phyloP scores from a whole-genome alignment of 108 stramenopile species.

The Pseudonitzschia multiseries region DNA sequence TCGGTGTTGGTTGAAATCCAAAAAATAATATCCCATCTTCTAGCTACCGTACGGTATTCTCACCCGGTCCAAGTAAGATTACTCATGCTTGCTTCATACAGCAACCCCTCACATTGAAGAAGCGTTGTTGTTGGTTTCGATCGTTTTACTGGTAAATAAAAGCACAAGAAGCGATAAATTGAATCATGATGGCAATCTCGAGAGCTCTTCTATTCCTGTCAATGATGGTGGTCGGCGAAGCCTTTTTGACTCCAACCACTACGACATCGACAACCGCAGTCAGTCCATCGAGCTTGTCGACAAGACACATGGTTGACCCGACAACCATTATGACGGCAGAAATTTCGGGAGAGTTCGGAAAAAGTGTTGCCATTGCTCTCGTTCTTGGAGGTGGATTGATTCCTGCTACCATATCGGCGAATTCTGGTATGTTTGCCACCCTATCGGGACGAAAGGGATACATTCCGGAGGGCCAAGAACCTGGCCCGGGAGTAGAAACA shows the following conservation, averaged over 20 bases:
- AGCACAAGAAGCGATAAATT: too few species aligned
- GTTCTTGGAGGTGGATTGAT: conserved; percentile 44
- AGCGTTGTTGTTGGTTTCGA: too few species aligned
- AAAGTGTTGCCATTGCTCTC: conserved; percentile 28
- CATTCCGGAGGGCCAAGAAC: conserved; percentile 17
- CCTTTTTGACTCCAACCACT: conserved; percentile 4
- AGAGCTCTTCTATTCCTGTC: neutral
- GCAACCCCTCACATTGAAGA: too few species aligned
- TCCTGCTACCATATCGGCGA: conserved; percentile 37
- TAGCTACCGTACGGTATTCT: too few species aligned
- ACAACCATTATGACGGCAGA: neutral
- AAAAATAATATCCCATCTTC: too few species aligned
- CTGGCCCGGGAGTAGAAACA: neutral
- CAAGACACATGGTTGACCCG: neutral
- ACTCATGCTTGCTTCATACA: too few species aligned
- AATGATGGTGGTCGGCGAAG: neutral
- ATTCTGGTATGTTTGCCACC: conserved; percentile 33
- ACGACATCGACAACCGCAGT: neutral
- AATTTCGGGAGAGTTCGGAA: neutral
- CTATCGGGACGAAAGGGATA: conserved; percentile 23
- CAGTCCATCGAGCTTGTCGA: neutral
- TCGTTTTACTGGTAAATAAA: too few species aligned
- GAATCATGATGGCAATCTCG: neutral
- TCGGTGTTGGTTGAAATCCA: too few species aligned
- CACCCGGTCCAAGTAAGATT: too few species aligned